A percentile compares a stretch with the other conserved stretches of the same genome.
Conservation (phyloP, 257 asterid genomes). For the Solanum megistacrolobum region DNA sequence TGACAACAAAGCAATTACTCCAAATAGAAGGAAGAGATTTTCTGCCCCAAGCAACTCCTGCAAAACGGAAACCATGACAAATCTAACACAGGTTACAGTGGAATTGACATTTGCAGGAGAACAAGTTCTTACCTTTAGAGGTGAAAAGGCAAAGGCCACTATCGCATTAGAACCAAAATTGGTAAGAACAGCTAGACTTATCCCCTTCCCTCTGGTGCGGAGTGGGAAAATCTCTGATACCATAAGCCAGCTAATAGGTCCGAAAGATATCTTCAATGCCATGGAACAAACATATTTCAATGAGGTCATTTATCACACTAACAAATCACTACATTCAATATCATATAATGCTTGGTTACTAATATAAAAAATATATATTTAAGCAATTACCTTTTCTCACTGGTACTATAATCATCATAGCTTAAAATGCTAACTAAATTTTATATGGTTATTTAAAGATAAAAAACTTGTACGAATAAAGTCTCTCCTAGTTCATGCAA, state of each 20-base stretch:
- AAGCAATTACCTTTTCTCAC: not conserved
- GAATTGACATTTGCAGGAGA: not conserved
- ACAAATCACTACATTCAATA: not conserved
- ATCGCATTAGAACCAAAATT: conserved; percentile 94
- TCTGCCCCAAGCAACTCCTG: conserved; percentile 92
- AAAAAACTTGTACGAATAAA: not conserved
- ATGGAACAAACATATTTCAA: not conserved
- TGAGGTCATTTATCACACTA: not conserved
- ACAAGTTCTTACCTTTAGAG: conserved; percentile 53
- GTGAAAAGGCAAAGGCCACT: conserved; percentile 90
- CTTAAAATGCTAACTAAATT: not conserved
- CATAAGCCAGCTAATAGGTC: conserved; percentile 99
- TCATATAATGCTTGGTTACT: not conserved
- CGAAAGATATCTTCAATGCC: conserved; percentile 72
- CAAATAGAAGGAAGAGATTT: conserved; percentile 83
- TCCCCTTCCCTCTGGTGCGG: conserved; percentile 96
- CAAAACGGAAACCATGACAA: conserved; percentile 2
- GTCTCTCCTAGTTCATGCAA: not conserved
- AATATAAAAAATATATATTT: not conserved
- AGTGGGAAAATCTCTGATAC: conserved; percentile 94
- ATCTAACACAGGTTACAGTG: not conserved
- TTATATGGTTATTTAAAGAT: not conserved
- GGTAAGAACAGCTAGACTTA: conserved; percentile 93
- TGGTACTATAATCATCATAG: not conserved
- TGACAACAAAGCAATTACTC: conserved; percentile 61